These are phyloP conservation scores for Aphanomyces cochlioides DNA, from an alignment of 352 stramenopile species.

Conservation along the genomic window DNA sequence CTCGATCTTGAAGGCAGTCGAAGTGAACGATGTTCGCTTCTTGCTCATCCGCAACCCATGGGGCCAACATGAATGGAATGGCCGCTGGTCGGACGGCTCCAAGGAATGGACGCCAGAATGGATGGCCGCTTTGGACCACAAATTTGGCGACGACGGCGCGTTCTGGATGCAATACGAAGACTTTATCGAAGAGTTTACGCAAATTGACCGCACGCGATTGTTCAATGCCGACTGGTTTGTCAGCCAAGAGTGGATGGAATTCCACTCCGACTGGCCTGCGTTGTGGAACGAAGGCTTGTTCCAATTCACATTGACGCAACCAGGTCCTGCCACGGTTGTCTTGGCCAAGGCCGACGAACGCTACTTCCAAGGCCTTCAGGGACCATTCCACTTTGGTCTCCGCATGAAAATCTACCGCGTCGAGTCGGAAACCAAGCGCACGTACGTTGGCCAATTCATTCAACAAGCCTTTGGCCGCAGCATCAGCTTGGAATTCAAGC, in stretches of 20 bases:
- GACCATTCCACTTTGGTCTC: constrained; percentile 41
- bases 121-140: constrained; percentile 41
- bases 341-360: constrained; percentile 41
- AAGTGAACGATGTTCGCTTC: constrained; percentile 39
- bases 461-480: constrained; percentile 37
- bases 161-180: constrained; percentile 64
- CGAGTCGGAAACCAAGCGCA: constrained; percentile 31
- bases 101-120: constrained; percentile 47
- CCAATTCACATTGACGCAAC: constrained; percentile 34
- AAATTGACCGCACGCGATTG: constrained; percentile 41
- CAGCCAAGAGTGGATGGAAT: constrained; percentile 41
- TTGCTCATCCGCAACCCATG: constrained; percentile 53
- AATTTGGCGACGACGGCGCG: constrained; percentile 49
- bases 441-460: constrained; percentile 37
- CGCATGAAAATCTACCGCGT: constrained; percentile 39
- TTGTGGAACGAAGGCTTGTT: constrained; percentile 37
- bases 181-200: constrained; percentile 40
- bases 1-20: constrained; percentile 46
- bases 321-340: constrained; percentile 38
- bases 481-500: constrained; percentile 39
- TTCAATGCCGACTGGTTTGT: constrained; percentile 42
- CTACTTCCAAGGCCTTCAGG: constrained; percentile 44
- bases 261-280: constrained; percentile 36
- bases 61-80: constrained; percentile 54
- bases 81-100: constrained; percentile 47